Conservation (phyloP, 306 rosid species). For the Begonia fuchsioides region DNA sequence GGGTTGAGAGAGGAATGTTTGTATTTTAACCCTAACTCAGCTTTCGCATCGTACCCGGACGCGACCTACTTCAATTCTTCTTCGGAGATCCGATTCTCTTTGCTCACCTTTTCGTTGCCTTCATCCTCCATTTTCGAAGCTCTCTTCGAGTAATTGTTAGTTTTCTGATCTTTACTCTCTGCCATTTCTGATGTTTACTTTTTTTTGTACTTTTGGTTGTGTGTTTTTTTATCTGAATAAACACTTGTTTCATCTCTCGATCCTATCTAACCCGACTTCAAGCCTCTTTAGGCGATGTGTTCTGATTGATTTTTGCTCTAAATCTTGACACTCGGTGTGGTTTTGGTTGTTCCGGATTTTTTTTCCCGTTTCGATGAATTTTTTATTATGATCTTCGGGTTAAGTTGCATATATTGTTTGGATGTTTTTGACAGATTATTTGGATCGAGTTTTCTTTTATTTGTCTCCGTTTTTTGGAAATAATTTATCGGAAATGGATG, state of each 20-base stretch:
- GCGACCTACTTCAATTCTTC: background rate
- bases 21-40: constrained; percentile 6
- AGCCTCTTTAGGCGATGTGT: no score
- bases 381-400: background rate
- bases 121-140: constrained; percentile 2
- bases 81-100: constrained; percentile 8
- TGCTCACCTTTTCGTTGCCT: background rate
- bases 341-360: background rate
- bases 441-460: constrained; percentile 1
- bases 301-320: no score
- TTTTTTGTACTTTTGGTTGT: no score
- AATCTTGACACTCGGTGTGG: background rate
- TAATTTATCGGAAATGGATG: constrained; percentile 22
- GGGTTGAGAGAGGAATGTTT: background rate
- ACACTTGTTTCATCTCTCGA: no score
- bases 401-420: background rate
- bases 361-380: background rate
- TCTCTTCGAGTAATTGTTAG: background rate
- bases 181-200: background rate
- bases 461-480: background rate
- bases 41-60: background rate
- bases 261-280: no score
- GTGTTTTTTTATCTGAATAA: no score
- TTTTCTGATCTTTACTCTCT: background rate
- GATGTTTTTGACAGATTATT: constrained; percentile 4